Percentiles rank a stretch among this genome's conserved stretches.
Evolutionary conservation across 371 early-diverging fungal genomes (phyloP).

Genomic region (Circinella minor): DNA sequence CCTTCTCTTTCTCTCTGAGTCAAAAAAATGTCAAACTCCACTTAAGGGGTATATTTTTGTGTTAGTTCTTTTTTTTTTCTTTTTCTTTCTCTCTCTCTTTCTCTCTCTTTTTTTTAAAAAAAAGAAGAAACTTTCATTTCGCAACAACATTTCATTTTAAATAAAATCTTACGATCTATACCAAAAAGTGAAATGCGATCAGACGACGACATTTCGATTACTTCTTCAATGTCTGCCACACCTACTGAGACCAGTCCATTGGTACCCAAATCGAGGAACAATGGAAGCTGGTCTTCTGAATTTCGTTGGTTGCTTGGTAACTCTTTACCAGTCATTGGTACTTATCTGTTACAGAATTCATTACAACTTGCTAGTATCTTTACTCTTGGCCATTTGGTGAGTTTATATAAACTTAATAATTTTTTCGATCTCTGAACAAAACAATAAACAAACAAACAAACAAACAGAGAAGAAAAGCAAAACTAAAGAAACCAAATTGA

Average conservation of each 20-base stretch:
- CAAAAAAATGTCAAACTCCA: neutral
- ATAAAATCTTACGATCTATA: neutral
- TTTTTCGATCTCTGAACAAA: no score
- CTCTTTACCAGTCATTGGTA: constrained; percentile 63
- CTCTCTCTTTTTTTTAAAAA: neutral
- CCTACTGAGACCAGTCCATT: constrained; percentile 22
- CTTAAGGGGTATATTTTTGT: neutral
- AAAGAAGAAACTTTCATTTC: neutral
- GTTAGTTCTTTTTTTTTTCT: neutral
- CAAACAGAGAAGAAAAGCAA: no score
- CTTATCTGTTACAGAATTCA: constrained; percentile 69
- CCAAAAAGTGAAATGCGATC: constrained; percentile 15
- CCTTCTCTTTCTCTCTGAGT: neutral
- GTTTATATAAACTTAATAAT: neutral
- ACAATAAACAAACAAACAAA: no score
- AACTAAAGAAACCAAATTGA: no score
- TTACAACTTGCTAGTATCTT: constrained; percentile 67
- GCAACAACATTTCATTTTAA: neutral
- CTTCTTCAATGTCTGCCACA: constrained; percentile 17
- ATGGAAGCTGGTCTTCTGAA: constrained; percentile 24
- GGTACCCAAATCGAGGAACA: constrained; percentile 13
- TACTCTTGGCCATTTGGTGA: constrained; percentile 69
- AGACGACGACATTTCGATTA: constrained; percentile 15
- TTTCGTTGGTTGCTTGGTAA: constrained; percentile 52
- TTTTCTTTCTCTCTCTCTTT: constrained; percentile 8